These are phyloP conservation scores for Umbelopsis isabellina DNA, from an alignment of 192 early-diverging fungal genomes.

Conservation along the genomic window DNA sequence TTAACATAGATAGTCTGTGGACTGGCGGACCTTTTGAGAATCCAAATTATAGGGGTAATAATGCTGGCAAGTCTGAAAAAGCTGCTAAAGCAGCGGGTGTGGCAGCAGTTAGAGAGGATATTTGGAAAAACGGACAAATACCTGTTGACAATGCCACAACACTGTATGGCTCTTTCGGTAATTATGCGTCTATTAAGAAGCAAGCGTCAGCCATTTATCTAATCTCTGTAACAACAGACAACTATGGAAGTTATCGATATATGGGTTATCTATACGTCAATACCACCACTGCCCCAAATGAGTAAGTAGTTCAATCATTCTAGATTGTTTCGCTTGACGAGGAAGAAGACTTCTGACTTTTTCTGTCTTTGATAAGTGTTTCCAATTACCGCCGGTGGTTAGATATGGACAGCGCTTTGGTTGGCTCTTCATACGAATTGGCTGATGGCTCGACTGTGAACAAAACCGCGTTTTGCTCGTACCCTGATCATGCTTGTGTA, in stretches of 20 bases:
- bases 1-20: slow-evolving; percentile 2
- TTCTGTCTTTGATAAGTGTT: background rate
- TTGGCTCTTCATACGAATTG: background rate
- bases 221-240: background rate
- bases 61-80: background rate
- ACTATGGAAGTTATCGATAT: slow-evolving; percentile 6
- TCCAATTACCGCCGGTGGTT: background rate
- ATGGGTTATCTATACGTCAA: background rate
- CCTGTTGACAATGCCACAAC: slow-evolving; percentile 12
- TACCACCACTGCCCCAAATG: background rate
- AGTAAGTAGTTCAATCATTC: background rate
- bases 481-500: slow-evolving; percentile 34
- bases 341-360: background rate
- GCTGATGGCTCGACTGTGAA: slow-evolving; percentile 1
- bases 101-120: background rate
- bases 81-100: background rate
- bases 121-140: slow-evolving; percentile 2
- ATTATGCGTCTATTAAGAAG: too few species aligned
- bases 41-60: background rate
- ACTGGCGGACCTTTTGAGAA: slow-evolving; percentile 5
- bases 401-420: background rate
- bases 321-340: too few species aligned
- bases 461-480: slow-evolving; percentile 34
- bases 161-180: slow-evolving; percentile 11
- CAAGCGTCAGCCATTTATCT: too few species aligned